Evolutionary conservation across 2,329 filamentous ascomycete genomes (phyloP), one percentile per base, ranked within the genome.

Genomic region (Pseudogymnoascus sp.): DNA sequence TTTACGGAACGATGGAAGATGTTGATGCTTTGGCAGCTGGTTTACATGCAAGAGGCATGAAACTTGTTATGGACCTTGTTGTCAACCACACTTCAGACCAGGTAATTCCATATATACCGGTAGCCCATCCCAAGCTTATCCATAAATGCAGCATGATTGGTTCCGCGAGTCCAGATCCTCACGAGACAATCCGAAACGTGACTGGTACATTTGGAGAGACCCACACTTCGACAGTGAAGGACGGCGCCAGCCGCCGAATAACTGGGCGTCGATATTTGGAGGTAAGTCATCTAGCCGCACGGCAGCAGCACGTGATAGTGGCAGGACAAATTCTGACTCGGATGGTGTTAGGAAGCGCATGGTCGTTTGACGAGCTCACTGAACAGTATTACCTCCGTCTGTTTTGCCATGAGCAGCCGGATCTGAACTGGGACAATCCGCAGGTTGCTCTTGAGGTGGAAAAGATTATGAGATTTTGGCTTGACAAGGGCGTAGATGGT

Each of bases 351-450:
- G 69, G 69, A 40, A 68, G 79, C n/a, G 81, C 80, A 0, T 84
- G 82, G 82, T 77, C 78, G 12, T 83, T 77, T 71, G 82, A 84
- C 61, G 79, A 81, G 62, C 65, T 69, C 0, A 79, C 80, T 0
- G 73, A 79, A 38, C 79, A 84, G 65, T 84, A 84, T 65, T 84
- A 84, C 63, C 74, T 84, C 1, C 80, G 82, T 66, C 77, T 92
- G 1, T 93, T 89, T 71, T 83, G 84, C 0, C 78, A 82, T 0
- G 84, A 88, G 59, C 89, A 92, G 71, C 89, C 89, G 0, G 89
- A 93, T 67, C 77, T 93, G 16, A 92, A 92, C 71, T 92, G 89
- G 88, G 87, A 90, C 63, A 87, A 88, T 59, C 78, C 80, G 0
- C 81, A 83, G 1, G 85, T 88, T 6, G 82, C 88, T 5, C 77